Evolutionary conservation across 2,329 filamentous ascomycete genomes (phyloP), one percentile per base, ranked within the genome.

Genomic region (Paraphaeosphaeria minitans): DNA sequence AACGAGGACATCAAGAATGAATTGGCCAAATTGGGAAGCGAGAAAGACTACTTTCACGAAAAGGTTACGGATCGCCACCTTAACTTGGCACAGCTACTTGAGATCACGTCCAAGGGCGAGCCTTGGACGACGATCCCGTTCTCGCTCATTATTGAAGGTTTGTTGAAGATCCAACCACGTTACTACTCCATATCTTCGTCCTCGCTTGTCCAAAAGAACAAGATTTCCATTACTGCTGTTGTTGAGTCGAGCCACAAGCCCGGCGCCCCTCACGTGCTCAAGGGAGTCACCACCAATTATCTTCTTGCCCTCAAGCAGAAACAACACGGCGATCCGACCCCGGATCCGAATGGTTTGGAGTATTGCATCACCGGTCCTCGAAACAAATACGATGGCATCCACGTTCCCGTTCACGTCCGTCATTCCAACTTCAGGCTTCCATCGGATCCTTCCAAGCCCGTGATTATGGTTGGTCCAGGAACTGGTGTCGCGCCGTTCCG

Each of bases 101-200:
- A 92, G 65, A 84, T 83, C 53, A 84, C 95, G 63, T 85, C 87
- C 69, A 88, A 89, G 35, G 88, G 89, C 50, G 82, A 91, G 78
- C 87, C 87, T 59, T 99, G 95, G 91, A 82, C 86, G 55, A 88
- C 87, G 55, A 88, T 97, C 56, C 96, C 95, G 16, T 98, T 99
- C 81, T 97, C 95, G 9, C 88, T 93, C 69, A 88, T 98, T 69
- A 93, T 99, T 66, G 95, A 99, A 83, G 91, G 92, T 65, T 79
- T 99, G 61, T 91, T 89, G 79, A 98, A 97, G 83, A 87, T 99
- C 57, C 95, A 99, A 78, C 94, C 95, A 41, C 92, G 95, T 51
- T 99, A 98, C 84, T 99, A 99, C 83, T 99, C 96, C 51, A 99
- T 99, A 77, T 99, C 95, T 2, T 99, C 96, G 1, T 98, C 95